Base-by-base conservation (phyloP, 2,329 filamentous ascomycete species). In the Sphaerulina musiva region DNA sequence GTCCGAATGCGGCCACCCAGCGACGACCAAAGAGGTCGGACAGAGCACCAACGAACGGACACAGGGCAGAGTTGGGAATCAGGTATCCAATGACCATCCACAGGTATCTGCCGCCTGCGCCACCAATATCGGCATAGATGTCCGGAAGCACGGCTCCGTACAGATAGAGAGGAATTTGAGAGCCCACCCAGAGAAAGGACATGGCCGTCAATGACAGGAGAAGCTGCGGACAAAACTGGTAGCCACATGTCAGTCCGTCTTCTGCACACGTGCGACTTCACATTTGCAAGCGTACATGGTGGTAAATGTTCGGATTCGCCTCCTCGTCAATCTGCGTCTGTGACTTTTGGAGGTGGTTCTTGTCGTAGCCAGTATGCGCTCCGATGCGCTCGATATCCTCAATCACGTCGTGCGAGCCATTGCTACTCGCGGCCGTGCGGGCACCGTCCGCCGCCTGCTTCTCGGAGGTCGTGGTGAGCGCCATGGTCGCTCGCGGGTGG, bases 41-140 rank as follows among this genome's bases (percentile, higher is more conserved):
- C 0, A 86, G 69, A 1, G 80, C 78, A 9, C 85, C 85, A 1
- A 87, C 84, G 61, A 88, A 83, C 8, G 80, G 80, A 55, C 79
- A 81, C 1, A 83, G 70, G 2, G 76, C 78, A 2, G 79, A 80
- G 46, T 78, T 75, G 2, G 78, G 74, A n/a, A 83, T 75, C 6
- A 83, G 70, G 58, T 82, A 78, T 12, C 68, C 73, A 26, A 75
- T 66, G 10, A 79, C 72, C 69, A 83, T 78, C 83, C 66, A 68
- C 20, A 66, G 41, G 45, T 58, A 68, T 46, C 59, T 54, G 17
- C 61, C 62, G 26, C 82, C 79, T 4, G 74, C 70, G 50, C 82
- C 82, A 26, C 82, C 82, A 54, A 86, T 77, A 26, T 82, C 78
- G 43, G 69, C 67, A 66, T 84, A 84, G 52, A 85, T 80, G 58